Evolutionary conservation across 495 filamentous ascomycete species (phyloP), one percentile per base, ranked within the genome.

Genomic region (Talaromyces wortmannii): DNA sequence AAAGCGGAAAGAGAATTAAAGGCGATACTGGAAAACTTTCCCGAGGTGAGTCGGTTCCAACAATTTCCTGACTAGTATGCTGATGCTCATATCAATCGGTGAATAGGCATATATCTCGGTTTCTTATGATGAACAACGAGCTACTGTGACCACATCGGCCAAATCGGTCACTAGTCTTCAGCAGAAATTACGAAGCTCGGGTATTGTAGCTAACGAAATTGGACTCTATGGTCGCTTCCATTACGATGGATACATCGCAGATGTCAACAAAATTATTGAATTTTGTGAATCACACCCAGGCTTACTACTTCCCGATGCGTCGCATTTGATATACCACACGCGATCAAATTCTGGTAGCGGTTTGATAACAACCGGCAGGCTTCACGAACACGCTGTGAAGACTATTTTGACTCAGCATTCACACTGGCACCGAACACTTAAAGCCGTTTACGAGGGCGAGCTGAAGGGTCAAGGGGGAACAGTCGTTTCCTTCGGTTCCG

Each of bases 321-420:
- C 70, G 0, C 57, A 64, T 15, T 48, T 76, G 2, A 52, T 60
- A 17, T 59, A 60, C 4, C 69, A 65, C 0, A 69, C 60, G 0
- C 59, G 61, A 17, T 61, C 58, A 4, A 75, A 72, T 42, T 57
- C 58, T 8, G 61, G 57, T 11, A 55, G 60, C 18, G 58, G 66
- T 40, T 33, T 57, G 15, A 52, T 50, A 4, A 48, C 57, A 15
- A 36, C 52, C 7, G 65, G 68, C 0, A 50, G 55, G 5, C 64
- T 77, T 12, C 69, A 73, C 45, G 57, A 63, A 5, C 17, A 68
- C 6, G 70, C 67, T 2, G 53, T 77, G 2, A 63, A 62, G 3
- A 59, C 71, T 4, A 73, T 82, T 31, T 60, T 82, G 0, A 50
- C 67, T 10, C 56, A 80, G 54, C 71, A 63, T 30, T 68, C 66